Percentiles rank a stretch among this genome's conserved stretches.
Conservation (phyloP, 2,329 filamentous ascomycete species). For the Lasiodiplodia citricola region DNA sequence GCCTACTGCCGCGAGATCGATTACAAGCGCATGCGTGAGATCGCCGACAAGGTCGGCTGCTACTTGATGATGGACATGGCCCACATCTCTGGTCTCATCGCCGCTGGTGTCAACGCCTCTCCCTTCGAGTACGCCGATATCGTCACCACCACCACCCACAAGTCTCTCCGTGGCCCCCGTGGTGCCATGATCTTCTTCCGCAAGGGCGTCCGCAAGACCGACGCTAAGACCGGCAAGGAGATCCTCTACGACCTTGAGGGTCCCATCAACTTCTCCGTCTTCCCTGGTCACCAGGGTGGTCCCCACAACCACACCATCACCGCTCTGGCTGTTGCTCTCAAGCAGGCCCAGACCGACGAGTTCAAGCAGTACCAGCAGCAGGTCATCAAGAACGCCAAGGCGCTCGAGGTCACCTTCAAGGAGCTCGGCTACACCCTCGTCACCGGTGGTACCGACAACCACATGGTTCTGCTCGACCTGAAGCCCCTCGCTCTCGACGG, state of each 20-base stretch:
- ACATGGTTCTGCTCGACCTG: conserved; percentile 90
- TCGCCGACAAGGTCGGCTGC: conserved; percentile 87
- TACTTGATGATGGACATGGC: conserved; percentile 97
- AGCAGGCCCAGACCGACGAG: conserved; percentile 87
- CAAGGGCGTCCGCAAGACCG: conserved; percentile 82
- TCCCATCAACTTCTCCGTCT: conserved; percentile 95
- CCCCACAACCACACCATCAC: conserved; percentile 99
- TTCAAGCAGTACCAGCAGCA: conserved; percentile 93
- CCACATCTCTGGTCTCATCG: conserved; percentile 93
- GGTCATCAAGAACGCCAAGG: conserved; percentile 89
- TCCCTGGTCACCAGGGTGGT: conserved; percentile 96
- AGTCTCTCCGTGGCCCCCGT: conserved; percentile 91
- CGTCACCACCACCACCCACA: conserved; percentile 97
- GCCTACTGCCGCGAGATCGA: conserved; percentile 97
- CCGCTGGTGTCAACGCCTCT: conserved; percentile 86
- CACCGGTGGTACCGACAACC: conserved; percentile 94
- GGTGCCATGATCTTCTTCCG: conserved; percentile 99
- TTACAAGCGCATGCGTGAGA: conserved; percentile 89
- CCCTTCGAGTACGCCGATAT: conserved; percentile 91
- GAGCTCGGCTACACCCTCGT: conserved; percentile 84
- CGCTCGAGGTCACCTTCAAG: conserved; percentile 73
- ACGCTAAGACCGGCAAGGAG: conserved; percentile 85
- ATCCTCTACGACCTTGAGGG: conserved; percentile 88
- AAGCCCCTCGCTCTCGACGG: conserved; percentile 89
- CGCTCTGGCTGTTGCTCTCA: conserved; percentile 88